Evolutionary conservation across 148 eudicot species (phyloP), one percentile per base, ranked within the genome.

Genomic region (Rhododendron vialii): DNA sequence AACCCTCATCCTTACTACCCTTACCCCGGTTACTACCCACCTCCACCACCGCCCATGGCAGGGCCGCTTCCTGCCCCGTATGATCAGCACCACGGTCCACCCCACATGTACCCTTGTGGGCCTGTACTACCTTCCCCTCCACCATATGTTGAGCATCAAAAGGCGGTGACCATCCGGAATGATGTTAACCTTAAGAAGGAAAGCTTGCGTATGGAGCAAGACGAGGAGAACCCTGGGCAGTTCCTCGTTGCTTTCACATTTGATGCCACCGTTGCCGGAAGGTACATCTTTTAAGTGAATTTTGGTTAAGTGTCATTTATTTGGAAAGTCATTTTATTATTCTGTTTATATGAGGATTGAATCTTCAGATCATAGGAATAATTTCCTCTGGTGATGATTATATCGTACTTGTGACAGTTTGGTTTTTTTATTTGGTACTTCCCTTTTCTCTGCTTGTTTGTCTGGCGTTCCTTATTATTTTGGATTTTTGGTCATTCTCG

Each of bases 141-240:
- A 4, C 92, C 96, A 1, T 92, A 86, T 82, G 98, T 96, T 63
- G 98, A 96, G 93, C 96, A 95, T 80, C 99, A 96, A 90, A 96
- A 93, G 86, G 98, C 98, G 7, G 94, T 96, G 69, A 96, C 99
- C 5, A 95, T 96, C 33, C 82, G 96, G 81, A 96, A 96, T 69
- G 98, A 95, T 87, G 95, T 96, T 28, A 95, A 96, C 87, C 86
- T 96, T 84, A 96, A 94, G 96, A 96, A 96, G 87, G 99, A 96
- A 87, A 94, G 93, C 86, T 84, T 96, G 84, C 85, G 90, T 91
- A 88, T 95, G 85, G 98, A 90, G 90, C 90, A 91, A 5, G 99
- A 96, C 85, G 96, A 91, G 35, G 90, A 86, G 15, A 91, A 96
- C 83, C 96, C 98, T 45, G 99, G 99, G 15, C 87, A 89, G 85